Percentiles rank a stretch among this genome's conserved stretches.
These are phyloP conservation scores for Ceratobasidium sp. DNA, from an alignment of 1,284 basidiomycete species.

Conservation along the genomic window DNA sequence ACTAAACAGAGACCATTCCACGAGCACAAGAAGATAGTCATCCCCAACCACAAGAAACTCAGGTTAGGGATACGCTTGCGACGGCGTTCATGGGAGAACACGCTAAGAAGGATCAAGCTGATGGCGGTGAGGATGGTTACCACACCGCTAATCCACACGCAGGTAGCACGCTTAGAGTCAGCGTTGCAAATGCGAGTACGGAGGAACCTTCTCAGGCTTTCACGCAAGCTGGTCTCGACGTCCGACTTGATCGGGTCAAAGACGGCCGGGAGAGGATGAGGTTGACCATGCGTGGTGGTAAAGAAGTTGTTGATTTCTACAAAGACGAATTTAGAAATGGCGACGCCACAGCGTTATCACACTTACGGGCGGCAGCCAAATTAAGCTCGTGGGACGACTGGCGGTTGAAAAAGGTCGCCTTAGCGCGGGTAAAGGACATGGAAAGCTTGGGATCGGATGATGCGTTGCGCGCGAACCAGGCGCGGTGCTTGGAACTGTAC, in stretches of 20 bases:
- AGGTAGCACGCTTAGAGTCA: slow-evolving; percentile 15
- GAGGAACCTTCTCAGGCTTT: slow-evolving; percentile 23
- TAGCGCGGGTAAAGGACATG: slow-evolving; percentile 39
- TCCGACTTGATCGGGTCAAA: slow-evolving; percentile 20
- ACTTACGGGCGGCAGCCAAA: slow-evolving; percentile 19
- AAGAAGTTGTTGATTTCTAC: slow-evolving; percentile 28
- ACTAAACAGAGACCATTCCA: slow-evolving; percentile 38
- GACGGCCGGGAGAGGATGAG: slow-evolving; percentile 19
- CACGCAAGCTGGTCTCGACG: slow-evolving; percentile 27
- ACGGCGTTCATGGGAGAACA: slow-evolving; percentile 11
- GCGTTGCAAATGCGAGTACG: slow-evolving; percentile 28
- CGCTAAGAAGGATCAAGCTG: slow-evolving; percentile 18
- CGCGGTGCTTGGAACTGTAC: slow-evolving; percentile 33
- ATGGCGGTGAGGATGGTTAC: slow-evolving; percentile 26
- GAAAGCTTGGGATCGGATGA: slow-evolving; percentile 21
- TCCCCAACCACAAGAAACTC: slow-evolving; percentile 32
- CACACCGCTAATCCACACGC: slow-evolving; percentile 22
- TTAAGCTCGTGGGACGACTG: slow-evolving; percentile 34
- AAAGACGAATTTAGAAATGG: neutral
- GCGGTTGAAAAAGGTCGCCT: slow-evolving; percentile 36
- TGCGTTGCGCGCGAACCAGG: slow-evolving; percentile 17
- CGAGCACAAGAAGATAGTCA: slow-evolving; percentile 33
- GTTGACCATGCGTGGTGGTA: slow-evolving; percentile 16
- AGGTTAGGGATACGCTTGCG: slow-evolving; percentile 27
- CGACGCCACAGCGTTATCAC: neutral